Conservation (phyloP, 2,329 filamentous ascomycete genomes). For the Trichoderma pleuroti region DNA sequence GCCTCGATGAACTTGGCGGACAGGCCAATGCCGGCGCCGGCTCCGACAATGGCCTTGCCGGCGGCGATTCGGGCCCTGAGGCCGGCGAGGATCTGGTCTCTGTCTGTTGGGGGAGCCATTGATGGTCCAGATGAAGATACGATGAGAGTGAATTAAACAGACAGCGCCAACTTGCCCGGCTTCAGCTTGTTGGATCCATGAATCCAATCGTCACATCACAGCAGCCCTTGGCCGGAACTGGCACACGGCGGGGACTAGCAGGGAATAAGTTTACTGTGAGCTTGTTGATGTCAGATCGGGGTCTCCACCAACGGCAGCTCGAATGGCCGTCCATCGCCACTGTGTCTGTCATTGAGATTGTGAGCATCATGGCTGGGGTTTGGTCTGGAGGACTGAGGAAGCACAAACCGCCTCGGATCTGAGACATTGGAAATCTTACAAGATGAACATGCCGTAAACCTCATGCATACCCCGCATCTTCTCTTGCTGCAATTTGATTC, state of each 20-base stretch:
- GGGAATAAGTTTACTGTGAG: not conserved
- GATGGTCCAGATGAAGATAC: constrained; percentile 27
- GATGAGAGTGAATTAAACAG: not conserved
- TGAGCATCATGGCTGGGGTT: not conserved
- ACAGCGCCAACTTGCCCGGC: not conserved
- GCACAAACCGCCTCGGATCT: not conserved
- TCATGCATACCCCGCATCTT: not conserved
- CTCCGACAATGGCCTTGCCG: constrained; percentile 61
- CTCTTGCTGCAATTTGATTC: not conserved
- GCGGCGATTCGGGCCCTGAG: constrained; percentile 53
- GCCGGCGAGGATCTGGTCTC: constrained; percentile 52
- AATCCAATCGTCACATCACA: not conserved
- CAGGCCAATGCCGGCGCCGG: constrained; percentile 66
- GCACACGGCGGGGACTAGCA: not conserved
- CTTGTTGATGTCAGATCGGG: not conserved
- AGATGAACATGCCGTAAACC: not conserved
- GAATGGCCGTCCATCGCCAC: not conserved
- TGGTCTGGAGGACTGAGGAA: not conserved
- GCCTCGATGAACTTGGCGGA: constrained; percentile 68
- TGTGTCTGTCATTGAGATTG: not conserved
- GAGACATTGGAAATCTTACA: not conserved
- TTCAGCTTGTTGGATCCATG: not conserved
- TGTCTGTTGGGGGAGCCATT: constrained; percentile 57
- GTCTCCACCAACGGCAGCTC: not conserved
- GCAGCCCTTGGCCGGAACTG: not conserved